These are phyloP conservation scores for Leucocoprinus sp. DNA, from an alignment of 768 basidiomycete species.

Conservation along the genomic window DNA sequence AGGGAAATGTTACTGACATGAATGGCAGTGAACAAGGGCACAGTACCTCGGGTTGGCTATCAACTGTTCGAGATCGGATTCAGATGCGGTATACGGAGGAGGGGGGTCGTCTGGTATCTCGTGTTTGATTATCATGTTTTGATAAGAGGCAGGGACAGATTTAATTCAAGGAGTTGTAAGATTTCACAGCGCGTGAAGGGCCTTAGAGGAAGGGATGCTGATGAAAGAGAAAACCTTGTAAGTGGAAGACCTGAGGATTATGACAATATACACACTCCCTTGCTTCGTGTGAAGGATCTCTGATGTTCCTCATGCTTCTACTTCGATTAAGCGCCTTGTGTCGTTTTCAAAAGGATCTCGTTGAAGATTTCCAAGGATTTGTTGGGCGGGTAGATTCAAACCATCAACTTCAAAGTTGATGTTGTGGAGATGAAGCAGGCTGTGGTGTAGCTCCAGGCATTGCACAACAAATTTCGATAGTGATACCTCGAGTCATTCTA, in stretches of 20 bases:
- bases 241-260: too few species aligned
- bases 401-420: neutral
- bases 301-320: conserved; percentile 4
- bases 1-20: neutral
- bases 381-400: conserved; percentile 4
- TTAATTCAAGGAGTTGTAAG: too few species aligned
- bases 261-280: neutral
- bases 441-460: neutral
- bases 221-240: too few species aligned
- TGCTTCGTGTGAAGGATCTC: neutral
- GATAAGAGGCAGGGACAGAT: neutral
- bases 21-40: neutral
- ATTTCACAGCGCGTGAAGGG: neutral
- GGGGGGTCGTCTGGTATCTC: neutral
- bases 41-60: neutral
- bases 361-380: neutral
- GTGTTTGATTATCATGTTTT: neutral
- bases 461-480: too few species aligned
- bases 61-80: neutral
- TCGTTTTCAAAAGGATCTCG: neutral
- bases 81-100: neutral
- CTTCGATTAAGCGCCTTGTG: conserved; percentile 7
- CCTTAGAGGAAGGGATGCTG: too few species aligned
- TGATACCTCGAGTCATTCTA: too few species aligned
- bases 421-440: neutral